Evolutionary conservation across 495 filamentous ascomycete genomes (phyloP), one percentile per base, ranked within the genome.

Genomic region (Podospora anserina): DNA sequence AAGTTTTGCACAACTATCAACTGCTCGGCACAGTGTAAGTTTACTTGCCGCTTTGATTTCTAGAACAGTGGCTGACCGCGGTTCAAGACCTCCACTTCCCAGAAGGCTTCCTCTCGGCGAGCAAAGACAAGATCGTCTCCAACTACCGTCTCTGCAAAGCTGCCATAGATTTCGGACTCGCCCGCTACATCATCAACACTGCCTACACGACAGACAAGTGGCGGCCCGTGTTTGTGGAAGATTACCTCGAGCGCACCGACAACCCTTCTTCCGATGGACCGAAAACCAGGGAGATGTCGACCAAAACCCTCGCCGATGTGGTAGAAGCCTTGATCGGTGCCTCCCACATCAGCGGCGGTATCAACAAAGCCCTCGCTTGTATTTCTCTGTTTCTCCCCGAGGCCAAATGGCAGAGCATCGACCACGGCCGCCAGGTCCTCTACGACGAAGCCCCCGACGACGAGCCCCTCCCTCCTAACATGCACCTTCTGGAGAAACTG

Each of bases 281-380:
- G 4, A 49, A 16, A 49, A 49, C 39, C 7, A 0, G 15, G 13
- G 5, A 49, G 13, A 74, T 94, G 28, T 90, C 91, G 2, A 90
- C 86, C 6, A 99, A 99, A 73, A 87, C 88, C 2, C 84, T 97
- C 15, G 95, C 95, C 4, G 95, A 99, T 70, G 91, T 97, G 0
- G 86, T 97, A 13, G 95, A 99, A 76, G 87, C 82, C 0, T 81
- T 97, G 1, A 90, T 97, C 49, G 95, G 92, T 1, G 90, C 91
- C 0, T 83, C 91, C 2, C 96, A 85, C 71, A 63, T 92, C 6
- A 87, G 91, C 61, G 92, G 92, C 0, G 91, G 91, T 0, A 76
- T 86, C 49, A 49, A 82, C 9, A 89, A 87, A 66, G 92, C 91
- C 0, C 78, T 90, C 27, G 67, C 75, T 11, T 93, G 90, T 74